Conservation (phyloP, 208 protist genomes). For the Acanthamoeba rhysodes region DNA sequence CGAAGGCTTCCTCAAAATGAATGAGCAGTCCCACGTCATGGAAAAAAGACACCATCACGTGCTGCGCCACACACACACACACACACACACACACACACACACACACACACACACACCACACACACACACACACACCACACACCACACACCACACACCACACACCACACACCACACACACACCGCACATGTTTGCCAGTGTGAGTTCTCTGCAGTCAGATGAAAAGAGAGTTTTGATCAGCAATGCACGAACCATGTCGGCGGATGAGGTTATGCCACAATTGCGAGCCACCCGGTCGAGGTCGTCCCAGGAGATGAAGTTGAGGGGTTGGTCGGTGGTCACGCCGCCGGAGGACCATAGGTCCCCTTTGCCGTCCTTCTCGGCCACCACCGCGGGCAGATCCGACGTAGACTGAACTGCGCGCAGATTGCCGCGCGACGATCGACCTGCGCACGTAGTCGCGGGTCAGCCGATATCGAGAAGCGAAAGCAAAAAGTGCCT, state of each 20-base stretch:
- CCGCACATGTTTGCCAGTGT: background rate
- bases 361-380: background rate
- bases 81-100: background rate
- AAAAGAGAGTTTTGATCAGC: background rate
- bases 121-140: background rate
- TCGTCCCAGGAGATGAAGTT: slow-evolving; percentile 47
- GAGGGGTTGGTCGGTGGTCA: background rate
- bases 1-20: slow-evolving; percentile 51
- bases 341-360: slow-evolving; percentile 21
- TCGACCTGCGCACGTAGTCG: background rate
- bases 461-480: background rate
- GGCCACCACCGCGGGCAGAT: background rate
- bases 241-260: background rate
- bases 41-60: slow-evolving; percentile 62
- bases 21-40: slow-evolving; percentile 55
- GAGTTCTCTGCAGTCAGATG: background rate
- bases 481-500: background rate
- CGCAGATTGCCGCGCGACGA: background rate
- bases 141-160: background rate
- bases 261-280: slow-evolving; percentile 20
- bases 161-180: background rate
- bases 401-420: background rate
- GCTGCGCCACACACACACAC: background rate
- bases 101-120: background rate
- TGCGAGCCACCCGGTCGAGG: background rate